Evolutionary conservation across 352 stramenopile species (phyloP).

Genomic region (Pythium sukuiense): DNA sequence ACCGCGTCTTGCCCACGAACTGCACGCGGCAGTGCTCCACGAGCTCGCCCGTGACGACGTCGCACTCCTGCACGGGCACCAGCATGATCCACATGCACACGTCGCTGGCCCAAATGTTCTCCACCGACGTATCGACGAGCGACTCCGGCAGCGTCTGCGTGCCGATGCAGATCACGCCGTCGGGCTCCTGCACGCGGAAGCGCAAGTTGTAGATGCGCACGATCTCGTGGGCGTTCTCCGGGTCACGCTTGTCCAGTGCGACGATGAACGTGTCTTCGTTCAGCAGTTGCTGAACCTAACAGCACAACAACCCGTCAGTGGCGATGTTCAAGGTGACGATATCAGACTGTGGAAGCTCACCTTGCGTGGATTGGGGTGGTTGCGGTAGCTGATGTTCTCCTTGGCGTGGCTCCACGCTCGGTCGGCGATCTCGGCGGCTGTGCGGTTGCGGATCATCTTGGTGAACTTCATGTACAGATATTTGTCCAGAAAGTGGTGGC

Average conservation of each 20-base stretch:
- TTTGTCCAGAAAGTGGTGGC: slow-evolving; percentile 37
- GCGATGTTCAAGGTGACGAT: background rate
- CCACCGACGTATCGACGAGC: slow-evolving; percentile 4
- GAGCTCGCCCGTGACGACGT: slow-evolving; percentile 9
- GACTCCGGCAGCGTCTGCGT: slow-evolving; percentile 33
- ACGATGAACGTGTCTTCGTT: slow-evolving; percentile 63
- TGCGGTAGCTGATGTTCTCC: slow-evolving; percentile 49
- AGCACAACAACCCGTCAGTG: background rate
- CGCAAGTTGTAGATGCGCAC: slow-evolving; percentile 43
- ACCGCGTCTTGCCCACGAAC: slow-evolving; percentile 37
- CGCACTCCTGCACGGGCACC: slow-evolving; percentile 31
- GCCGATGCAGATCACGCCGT: slow-evolving; percentile 42
- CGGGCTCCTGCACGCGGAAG: slow-evolving; percentile 45
- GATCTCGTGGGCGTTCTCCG: slow-evolving; percentile 23
- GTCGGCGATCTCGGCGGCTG: slow-evolving; percentile 31
- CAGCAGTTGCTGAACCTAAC: slow-evolving; percentile 35
- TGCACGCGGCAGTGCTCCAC: slow-evolving; percentile 41
- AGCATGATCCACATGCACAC: slow-evolving; percentile 45
- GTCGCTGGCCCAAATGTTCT: slow-evolving; percentile 47
- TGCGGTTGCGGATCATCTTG: slow-evolving; percentile 45
- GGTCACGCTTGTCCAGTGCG: background rate
- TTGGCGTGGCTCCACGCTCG: slow-evolving; percentile 50
- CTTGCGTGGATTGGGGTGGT: slow-evolving; percentile 15
- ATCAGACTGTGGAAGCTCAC: background rate
- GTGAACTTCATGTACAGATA: slow-evolving; percentile 48